Percentiles rank a stretch among this genome's conserved stretches.
These are phyloP conservation scores for Xylariaceae sp. DNA, from an alignment of 2,329 filamentous ascomycete species.

Conservation along the genomic window DNA sequence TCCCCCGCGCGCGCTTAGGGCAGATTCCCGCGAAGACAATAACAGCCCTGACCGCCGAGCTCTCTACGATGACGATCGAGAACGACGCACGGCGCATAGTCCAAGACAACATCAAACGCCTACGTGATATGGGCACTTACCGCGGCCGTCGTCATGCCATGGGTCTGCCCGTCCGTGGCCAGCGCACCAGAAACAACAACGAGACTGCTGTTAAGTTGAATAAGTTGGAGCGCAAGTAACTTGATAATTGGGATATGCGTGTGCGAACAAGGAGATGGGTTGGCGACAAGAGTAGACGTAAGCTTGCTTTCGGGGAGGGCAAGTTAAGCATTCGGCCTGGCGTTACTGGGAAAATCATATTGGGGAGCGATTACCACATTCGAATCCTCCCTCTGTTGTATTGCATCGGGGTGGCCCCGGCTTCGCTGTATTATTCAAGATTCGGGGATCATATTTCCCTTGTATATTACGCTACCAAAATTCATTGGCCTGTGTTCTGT, in stretches of 20 bases:
- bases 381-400: slow-evolving; percentile 2
- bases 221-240: slow-evolving; percentile 45
- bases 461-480: slow-evolving; percentile 15
- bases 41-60: slow-evolving; percentile 74
- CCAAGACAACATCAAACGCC: slow-evolving; percentile 74
- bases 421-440: slow-evolving; percentile 8
- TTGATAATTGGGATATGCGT: too few relatives aligned
- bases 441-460: slow-evolving; percentile 1
- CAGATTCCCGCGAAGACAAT: slow-evolving; percentile 69
- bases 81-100: slow-evolving; percentile 75
- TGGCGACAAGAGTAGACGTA: not conserved
- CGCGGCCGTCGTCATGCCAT: slow-evolving; percentile 88
- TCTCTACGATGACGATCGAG: slow-evolving; percentile 90
- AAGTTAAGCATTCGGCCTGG: slow-evolving; percentile 11
- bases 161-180: slow-evolving; percentile 84
- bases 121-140: slow-evolving; percentile 89
- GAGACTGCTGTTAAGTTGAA: slow-evolving; percentile 58
- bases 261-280: too few relatives aligned
- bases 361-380: not conserved
- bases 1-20: slow-evolving; percentile 74
- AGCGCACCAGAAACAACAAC: slow-evolving; percentile 75
- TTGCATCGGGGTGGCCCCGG: slow-evolving; percentile 1
- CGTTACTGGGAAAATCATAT: slow-evolving; percentile 12
- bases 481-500: too few relatives aligned
- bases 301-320: too few relatives aligned